Evolutionary conservation across 2,329 filamentous ascomycete species (phyloP), one percentile per base, ranked within the genome.

Genomic region (Scytalidium sp.): DNA sequence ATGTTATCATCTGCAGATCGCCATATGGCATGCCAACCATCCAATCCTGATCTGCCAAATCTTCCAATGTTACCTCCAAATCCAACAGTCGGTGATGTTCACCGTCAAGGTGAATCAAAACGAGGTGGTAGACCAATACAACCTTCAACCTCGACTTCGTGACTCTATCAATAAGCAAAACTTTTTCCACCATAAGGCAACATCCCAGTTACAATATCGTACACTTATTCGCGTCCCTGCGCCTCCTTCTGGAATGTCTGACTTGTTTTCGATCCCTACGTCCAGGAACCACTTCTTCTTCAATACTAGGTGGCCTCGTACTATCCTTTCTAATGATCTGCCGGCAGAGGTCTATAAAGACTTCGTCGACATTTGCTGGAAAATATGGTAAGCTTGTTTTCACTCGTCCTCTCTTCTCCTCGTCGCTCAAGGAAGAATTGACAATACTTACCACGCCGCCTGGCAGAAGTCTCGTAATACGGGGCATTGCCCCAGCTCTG

Each of bases 401-500:
- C 23, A 42, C 19, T 23, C 15, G n/a, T n/a, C 19, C 17, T 43
- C 15, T n/a, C 17, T 32, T 11, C 22, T 17, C 15, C 13, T 15
- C 19, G 15, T 19, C 6, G n/a, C 19, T n/a, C 11, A 46, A 36
- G 32, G 22, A 21, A 19, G 41, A 36, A n/a, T 36, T 8, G n/a
- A n/a, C n/a, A n/a, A n/a, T 36, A 45, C 58, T 54, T 45, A 66
- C 64, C 80, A 60, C 83, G 70, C 58, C 83, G 71, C 47, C 85
- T 72, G 40, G 85, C 85, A 39, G 79, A 84, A 10, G 85, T 87
- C 68, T 89, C 85, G 64, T 88, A 89, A 64, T 88, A 88, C 2
- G 85, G 85, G 25, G 84, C 83, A 60, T 85, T 84, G 10, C 83
- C 84, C 85, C 85, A 89, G 54, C 75, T 79, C 60, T 87, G 83